Evolutionary conservation across 306 rosid genomes (phyloP), one percentile per base, ranked within the genome.

Genomic region (Cucurbita argyrosperma): DNA sequence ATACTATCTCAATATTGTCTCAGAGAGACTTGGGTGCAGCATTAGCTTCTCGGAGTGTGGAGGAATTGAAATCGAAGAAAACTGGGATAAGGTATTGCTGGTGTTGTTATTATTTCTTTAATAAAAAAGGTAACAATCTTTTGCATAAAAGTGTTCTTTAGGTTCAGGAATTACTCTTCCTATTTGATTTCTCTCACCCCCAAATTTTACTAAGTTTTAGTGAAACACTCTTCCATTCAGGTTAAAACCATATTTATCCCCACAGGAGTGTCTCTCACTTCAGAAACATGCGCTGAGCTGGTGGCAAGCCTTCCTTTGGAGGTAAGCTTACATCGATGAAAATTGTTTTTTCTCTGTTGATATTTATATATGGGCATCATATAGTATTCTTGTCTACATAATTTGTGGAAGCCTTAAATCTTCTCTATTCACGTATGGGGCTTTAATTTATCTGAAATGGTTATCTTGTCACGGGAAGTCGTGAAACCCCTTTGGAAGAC

Each of bases 1-100:
- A 87, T 94, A 87, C 82, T 94, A 94, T 84, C 88, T 94, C 47
- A 94, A 94, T 75, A 89, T 90, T 26, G 98, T 94, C 67, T 94
- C 98, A 0, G 98, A 94, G 1, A 83, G 98, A 82, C 97, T 94
- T 58, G 97, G 98, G 38, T 72, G 84, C 86, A 89, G 95, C 82
- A 67, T 94, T 54, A 94, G 99, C 92, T 94, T 94, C 83, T 94
- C 99, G 5, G 97, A 91, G 74, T 94, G 97, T 42, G 99, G 99
- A 81, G 97, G 99, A 76, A 94, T 94, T 80, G 99, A 94, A 54
- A 91, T 94, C 56, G 99, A 94, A 80, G 97, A 94, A 77, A 94
- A 94, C 81, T 94, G 99, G 97, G 97, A 94, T 63, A 91, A 91
- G 95, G 98, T 94, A 82, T 40, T 52, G 40, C 66, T 7, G 55